A percentile compares a stretch with the other conserved stretches of the same genome.
Conservation (phyloP, 768 basidiomycete genomes). For the Lyophyllum decastes region DNA sequence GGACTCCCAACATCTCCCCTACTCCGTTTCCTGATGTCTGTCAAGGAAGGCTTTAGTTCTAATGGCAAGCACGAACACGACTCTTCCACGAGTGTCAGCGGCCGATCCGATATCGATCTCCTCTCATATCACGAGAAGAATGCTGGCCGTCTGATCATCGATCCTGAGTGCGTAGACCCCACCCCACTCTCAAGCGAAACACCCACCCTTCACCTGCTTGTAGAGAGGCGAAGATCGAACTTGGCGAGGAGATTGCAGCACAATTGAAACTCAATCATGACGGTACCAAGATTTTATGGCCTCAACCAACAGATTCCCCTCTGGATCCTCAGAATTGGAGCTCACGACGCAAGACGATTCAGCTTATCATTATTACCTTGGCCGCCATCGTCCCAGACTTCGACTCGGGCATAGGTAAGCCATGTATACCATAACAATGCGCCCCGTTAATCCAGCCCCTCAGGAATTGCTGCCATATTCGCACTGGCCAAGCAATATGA, state of each 20-base stretch:
- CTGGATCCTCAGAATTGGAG: constrained; percentile 68
- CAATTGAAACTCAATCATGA: constrained; percentile 57
- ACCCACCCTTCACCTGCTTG: background rate
- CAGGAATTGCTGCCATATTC: constrained; percentile 65
- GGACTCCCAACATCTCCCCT: background rate
- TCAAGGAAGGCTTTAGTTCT: constrained; percentile 20
- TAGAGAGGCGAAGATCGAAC: constrained; percentile 64
- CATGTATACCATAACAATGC: background rate
- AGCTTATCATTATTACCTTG: constrained; percentile 61
- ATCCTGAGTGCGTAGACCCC: constrained; percentile 52
- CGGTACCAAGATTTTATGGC: constrained; percentile 66
- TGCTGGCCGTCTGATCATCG: constrained; percentile 62
- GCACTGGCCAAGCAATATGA: constrained; percentile 55
- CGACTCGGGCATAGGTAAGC: constrained; percentile 60
- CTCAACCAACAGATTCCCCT: constrained; percentile 63
- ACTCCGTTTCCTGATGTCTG: constrained; percentile 20
- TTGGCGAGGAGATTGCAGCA: constrained; percentile 55
- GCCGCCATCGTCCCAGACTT: constrained; percentile 72
- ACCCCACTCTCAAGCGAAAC: background rate
- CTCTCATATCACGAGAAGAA: constrained; percentile 51
- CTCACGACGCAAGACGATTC: constrained; percentile 49
- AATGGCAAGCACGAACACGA: constrained; percentile 20
- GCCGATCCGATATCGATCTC: constrained; percentile 29
- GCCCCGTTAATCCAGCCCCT: background rate
- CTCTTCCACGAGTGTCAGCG: constrained; percentile 17